These are phyloP conservation scores for Inosperma sp. DNA, from an alignment of 768 basidiomycete genomes.

Conservation along the genomic window DNA sequence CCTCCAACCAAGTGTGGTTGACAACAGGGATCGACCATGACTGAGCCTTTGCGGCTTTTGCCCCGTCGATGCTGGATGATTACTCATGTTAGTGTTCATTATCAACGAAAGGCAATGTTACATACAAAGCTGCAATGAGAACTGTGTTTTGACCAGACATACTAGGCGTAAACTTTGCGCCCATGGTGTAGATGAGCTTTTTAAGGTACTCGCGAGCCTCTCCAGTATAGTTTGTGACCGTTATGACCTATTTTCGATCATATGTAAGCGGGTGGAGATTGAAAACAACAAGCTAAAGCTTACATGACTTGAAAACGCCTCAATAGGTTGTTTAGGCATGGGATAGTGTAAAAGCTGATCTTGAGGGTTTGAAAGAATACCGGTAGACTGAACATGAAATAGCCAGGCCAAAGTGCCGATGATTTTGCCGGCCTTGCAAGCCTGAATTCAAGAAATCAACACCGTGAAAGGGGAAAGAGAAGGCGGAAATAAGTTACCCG, in stretches of 20 bases:
- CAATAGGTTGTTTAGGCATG: constrained; percentile 55
- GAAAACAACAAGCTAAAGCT: constrained; percentile 21
- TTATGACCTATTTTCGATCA: constrained; percentile 52
- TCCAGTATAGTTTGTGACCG: constrained; percentile 87
- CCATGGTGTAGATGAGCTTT: constrained; percentile 70
- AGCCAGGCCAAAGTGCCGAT: constrained; percentile 84
- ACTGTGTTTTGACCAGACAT: constrained; percentile 76
- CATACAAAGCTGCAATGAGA: constrained; percentile 81
- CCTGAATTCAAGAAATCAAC: constrained; percentile 38
- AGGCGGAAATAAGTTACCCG: constrained; percentile 41
- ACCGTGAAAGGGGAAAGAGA: background rate
- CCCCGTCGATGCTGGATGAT: constrained; percentile 35
- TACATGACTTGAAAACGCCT: constrained; percentile 59
- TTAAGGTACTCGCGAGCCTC: constrained; percentile 85
- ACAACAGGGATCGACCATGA: constrained; percentile 83
- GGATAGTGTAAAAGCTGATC: constrained; percentile 86
- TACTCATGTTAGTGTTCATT: background rate
- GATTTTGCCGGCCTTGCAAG: constrained; percentile 49
- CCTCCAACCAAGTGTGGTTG: constrained; percentile 90
- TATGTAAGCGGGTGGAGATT: background rate
- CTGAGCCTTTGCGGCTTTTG: constrained; percentile 68
- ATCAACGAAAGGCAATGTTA: constrained; percentile 11
- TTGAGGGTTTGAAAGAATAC: constrained; percentile 55
- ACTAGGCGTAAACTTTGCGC: constrained; percentile 75
- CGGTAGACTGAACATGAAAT: constrained; percentile 67